A percentile compares a stretch with the other conserved stretches of the same genome.
These are phyloP conservation scores for Entomortierella lignicola DNA, from an alignment of 192 early-diverging fungal genomes.

Conservation along the genomic window DNA sequence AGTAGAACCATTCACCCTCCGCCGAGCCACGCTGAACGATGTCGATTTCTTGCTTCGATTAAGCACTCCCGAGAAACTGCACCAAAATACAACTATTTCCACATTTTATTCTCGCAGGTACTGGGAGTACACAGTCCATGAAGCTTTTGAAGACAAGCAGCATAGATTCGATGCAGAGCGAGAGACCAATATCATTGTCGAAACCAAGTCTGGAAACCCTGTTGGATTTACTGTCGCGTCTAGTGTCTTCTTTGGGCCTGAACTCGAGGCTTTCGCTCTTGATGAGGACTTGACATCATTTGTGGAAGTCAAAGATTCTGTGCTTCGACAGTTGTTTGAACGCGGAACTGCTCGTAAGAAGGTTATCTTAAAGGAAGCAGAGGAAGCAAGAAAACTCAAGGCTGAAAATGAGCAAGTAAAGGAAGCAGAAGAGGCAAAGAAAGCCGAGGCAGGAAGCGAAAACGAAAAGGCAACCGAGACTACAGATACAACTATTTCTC, in stretches of 20 bases:
- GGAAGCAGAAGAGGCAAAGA: not conserved
- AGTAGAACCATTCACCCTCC: slow-evolving; percentile 19
- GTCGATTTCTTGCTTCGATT: slow-evolving; percentile 20
- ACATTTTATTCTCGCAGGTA: slow-evolving; percentile 9
- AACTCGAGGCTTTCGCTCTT: slow-evolving; percentile 13
- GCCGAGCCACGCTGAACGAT: slow-evolving; percentile 4
- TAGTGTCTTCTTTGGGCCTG: not conserved
- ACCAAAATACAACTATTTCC: not conserved
- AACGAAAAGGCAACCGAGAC: not conserved
- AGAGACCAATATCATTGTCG: slow-evolving; percentile 25
- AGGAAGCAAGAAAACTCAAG: not conserved
- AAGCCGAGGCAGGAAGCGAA: not conserved
- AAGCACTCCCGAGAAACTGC: not conserved
- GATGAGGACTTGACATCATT: slow-evolving; percentile 7
- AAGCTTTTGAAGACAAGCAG: not conserved
- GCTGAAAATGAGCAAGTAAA: not conserved
- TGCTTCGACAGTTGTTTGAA: slow-evolving; percentile 18
- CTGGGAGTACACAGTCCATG: slow-evolving; percentile 35
- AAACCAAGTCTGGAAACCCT: not conserved
- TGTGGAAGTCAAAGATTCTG: slow-evolving; percentile 1
- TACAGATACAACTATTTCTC: not conserved
- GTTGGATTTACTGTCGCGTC: slow-evolving; percentile 25
- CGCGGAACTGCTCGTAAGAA: slow-evolving; percentile 3
- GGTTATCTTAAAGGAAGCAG: not conserved
- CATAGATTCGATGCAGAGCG: slow-evolving; percentile 24